Percentiles rank a stretch among this genome's conserved stretches.
phyloP scores from a whole-genome alignment of 352 stramenopile species.

The Globisporangium perplexum region DNA sequence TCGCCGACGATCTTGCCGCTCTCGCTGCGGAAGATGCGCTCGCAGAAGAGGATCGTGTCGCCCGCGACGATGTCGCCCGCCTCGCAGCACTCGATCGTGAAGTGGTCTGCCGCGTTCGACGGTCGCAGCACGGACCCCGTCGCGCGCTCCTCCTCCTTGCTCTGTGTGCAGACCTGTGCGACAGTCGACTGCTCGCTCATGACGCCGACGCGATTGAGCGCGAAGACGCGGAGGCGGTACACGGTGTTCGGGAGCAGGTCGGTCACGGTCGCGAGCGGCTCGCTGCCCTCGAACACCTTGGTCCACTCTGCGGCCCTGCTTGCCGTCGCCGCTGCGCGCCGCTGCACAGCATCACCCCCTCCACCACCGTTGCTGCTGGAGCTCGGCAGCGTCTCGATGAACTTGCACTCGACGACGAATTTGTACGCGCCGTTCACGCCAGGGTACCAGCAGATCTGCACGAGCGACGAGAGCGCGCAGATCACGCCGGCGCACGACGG shows the following conservation, averaged over 20 bases:
- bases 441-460: constrained; percentile 80
- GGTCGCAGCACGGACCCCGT: constrained; percentile 22
- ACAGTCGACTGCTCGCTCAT: constrained; percentile 69
- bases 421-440: constrained; percentile 52
- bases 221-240: constrained; percentile 82
- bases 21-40: constrained; percentile 73
- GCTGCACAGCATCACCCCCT: neutral
- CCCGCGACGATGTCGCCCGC: constrained; percentile 80
- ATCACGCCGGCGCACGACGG: constrained; percentile 57
- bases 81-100: constrained; percentile 65
- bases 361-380: neutral
- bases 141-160: constrained; percentile 49
- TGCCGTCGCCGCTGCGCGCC: neutral
- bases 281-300: constrained; percentile 73
- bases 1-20: constrained; percentile 27
- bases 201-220: constrained; percentile 60
- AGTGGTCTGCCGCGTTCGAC: constrained; percentile 49
- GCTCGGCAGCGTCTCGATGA: constrained; percentile 49
- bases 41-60: constrained; percentile 90
- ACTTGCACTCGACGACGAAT: constrained; percentile 77
- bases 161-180: constrained; percentile 75
- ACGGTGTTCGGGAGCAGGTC: constrained; percentile 75
- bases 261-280: constrained; percentile 49
- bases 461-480: constrained; percentile 38
- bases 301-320: constrained; percentile 40